These are phyloP conservation scores for Hericium alpestre DNA, from an alignment of 768 basidiomycete genomes.

Conservation along the genomic window DNA sequence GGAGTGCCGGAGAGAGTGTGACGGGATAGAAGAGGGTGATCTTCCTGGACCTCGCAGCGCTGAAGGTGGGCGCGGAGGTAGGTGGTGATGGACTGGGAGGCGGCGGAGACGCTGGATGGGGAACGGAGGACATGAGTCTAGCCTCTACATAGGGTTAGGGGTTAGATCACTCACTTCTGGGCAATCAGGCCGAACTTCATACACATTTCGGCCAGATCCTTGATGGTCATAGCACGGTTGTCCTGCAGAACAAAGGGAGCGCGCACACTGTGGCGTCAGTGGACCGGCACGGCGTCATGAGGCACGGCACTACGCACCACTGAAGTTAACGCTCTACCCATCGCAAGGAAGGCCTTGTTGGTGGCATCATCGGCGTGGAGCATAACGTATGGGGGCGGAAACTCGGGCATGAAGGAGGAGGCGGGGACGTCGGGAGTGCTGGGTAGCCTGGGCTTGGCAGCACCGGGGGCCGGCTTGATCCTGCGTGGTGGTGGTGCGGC, in stretches of 20 bases:
- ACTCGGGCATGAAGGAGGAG: slow-evolving; percentile 24
- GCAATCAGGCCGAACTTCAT: slow-evolving; percentile 55
- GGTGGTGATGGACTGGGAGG: slow-evolving; percentile 75
- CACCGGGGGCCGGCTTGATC: slow-evolving; percentile 23
- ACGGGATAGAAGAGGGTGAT: slow-evolving; percentile 63
- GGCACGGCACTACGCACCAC: slow-evolving; percentile 39
- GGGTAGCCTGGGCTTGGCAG: slow-evolving; percentile 12
- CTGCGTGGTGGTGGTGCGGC: slow-evolving; percentile 16
- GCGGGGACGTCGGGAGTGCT: slow-evolving; percentile 12
- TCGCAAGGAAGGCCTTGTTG: slow-evolving; percentile 63
- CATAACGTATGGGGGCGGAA: slow-evolving; percentile 54
- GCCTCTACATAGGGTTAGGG: slow-evolving; percentile 11
- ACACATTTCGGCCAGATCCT: slow-evolving; percentile 69
- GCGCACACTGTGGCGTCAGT: slow-evolving; percentile 10
- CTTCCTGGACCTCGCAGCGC: slow-evolving; percentile 61
- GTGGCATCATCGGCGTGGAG: slow-evolving; percentile 66
- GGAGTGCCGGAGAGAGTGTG: slow-evolving; percentile 63
- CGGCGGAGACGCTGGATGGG: slow-evolving; percentile 53
- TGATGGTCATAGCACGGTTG: slow-evolving; percentile 80
- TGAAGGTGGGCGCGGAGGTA: slow-evolving; percentile 66
- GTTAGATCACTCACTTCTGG: slow-evolving; percentile 49
- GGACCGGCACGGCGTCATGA: neutral
- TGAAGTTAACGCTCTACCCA: slow-evolving; percentile 62
- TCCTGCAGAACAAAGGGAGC: slow-evolving; percentile 32
- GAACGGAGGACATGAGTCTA: slow-evolving; percentile 2